Evolutionary conservation across 2,329 filamentous ascomycete genomes (phyloP), one percentile per base, ranked within the genome.

Genomic region (Beauveria medogensis): DNA sequence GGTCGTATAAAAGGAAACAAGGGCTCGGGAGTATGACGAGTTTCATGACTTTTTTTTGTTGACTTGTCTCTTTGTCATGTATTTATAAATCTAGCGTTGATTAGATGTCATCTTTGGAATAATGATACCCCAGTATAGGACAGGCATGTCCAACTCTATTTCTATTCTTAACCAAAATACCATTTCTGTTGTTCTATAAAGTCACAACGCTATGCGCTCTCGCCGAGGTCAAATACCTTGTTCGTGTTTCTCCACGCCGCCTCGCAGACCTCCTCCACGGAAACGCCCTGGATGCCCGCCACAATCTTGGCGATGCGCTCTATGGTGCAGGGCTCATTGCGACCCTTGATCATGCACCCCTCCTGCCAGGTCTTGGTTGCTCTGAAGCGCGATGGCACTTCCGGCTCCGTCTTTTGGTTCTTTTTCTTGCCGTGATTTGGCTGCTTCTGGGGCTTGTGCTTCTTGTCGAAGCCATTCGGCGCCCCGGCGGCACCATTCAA

Each of bases 301-400:
- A 99, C 87, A 56, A 93, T 90, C 72, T 88, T 86, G n/a, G 91
- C 94, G 16, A 99, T 90, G 58, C 88, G 86, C 65, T 88, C 85
- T 65, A 99, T 97, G 58, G 84, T 88, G 67, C 89, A 92, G 10
- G 93, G 91, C 74, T 99, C 94, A 71, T 99, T 99, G 63, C 94
- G 84, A 0, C 93, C 91, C 76, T 97, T 99, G 58, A 99, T 84
- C 90, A 97, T 93, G 46, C 81, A 82, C 0, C 92, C 93, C 68
- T 90, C 85, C 50, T 84, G 83, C 88, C 92, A 99, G 77, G 96
- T 97, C 80, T 97, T 99, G 34, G 97, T 89, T 5, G 87, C 81
- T 74, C 90, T 95, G 67, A 88, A 94, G 40, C 91, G 77, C 57
- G 85, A 80, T 0, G 88, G 87, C 1, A 89, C 84, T 56, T 87